Evolutionary conservation across 371 early-diverging fungal species (phyloP).

Genomic region (Dichotomocladium elegans): DNA sequence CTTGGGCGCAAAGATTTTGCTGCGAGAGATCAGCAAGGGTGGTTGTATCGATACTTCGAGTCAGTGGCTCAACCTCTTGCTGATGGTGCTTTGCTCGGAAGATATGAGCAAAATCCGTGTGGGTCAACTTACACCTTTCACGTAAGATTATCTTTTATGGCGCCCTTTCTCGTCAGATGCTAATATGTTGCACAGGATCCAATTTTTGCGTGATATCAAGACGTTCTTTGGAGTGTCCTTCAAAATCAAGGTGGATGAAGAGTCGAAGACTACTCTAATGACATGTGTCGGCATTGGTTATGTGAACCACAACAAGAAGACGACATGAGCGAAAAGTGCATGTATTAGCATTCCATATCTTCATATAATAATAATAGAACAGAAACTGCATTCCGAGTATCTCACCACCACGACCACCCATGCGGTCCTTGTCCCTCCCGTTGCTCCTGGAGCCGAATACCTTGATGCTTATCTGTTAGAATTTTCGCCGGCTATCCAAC

Average conservation of each 20-base stretch:
- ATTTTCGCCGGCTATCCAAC: too few species aligned
- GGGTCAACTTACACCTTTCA: constrained; percentile 80
- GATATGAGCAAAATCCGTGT: constrained; percentile 91
- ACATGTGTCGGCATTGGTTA: constrained; percentile 91
- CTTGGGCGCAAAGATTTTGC: constrained; percentile 68
- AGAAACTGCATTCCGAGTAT: too few species aligned
- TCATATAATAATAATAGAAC: too few species aligned
- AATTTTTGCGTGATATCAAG: constrained; percentile 86
- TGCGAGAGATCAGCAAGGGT: constrained; percentile 82
- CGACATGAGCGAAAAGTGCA: constrained; percentile 58
- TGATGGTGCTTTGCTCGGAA: constrained; percentile 88
- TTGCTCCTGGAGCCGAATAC: too few species aligned
- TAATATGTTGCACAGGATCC: constrained; percentile 52
- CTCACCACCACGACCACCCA: too few species aligned
- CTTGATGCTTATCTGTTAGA: too few species aligned
- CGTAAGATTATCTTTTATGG: constrained; percentile 48
- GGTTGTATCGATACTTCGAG: constrained; percentile 87
- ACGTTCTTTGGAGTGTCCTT: constrained; percentile 87
- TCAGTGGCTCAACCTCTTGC: constrained; percentile 84
- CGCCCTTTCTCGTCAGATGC: background rate
- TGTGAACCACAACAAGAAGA: constrained; percentile 83
- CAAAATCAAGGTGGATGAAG: constrained; percentile 80
- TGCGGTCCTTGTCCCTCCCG: too few species aligned
- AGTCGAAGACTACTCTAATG: constrained; percentile 68
- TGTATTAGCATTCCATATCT: too few species aligned